Evolutionary conservation across 2,329 filamentous ascomycete genomes (phyloP), one percentile per base, ranked within the genome.

Genomic region (Capronia epimyces): DNA sequence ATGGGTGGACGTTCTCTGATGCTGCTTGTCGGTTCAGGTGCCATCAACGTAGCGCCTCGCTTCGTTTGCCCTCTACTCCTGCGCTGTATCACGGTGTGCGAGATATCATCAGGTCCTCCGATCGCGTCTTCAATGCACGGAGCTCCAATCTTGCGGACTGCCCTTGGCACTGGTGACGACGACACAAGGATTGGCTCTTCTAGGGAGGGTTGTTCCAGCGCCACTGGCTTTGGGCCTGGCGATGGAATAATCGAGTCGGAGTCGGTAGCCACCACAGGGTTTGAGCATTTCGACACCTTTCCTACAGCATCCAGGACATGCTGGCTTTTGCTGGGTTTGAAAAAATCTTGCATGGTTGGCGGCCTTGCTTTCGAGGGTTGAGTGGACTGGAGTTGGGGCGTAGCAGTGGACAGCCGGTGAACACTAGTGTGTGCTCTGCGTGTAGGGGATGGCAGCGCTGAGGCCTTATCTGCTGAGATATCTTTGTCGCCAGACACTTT

Each of bases 311-410:
- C 20, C 5, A 13, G 10, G 13, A 13, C 16, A 18, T 37, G 37
- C n/a, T 37, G 24, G 29, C 15, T 41, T 44, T 57, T 57, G 45
- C 20, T 50, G 20, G 42, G 16, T 24, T 57, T 52, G 52, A 57
- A 50, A 43, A 29, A 55, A 21, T 48, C 46, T 34, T 44, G 24
- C 31, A 57, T 42, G 1, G 7, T 45, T 5, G 52, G 52, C n/a
- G 56, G 48, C 4, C 16, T 27, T 12, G 10, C 22, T 21, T 43
- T 37, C 1, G 32, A n/a, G 6, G 13, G 25, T 25, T 40, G 44
- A 27, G 9, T 46, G 7, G 41, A 31, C 13, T 9, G 43, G 13
- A 2, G n/a, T 32, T 52, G 49, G 8, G 52, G 37, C 9, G 56
- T 48, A 22, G 48, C 45, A 15, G 18, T 36, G 21, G 37, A 10